phyloP scores from a whole-genome alignment of 2,329 filamentous ascomycete species.

The Ceratocystis destructans region DNA sequence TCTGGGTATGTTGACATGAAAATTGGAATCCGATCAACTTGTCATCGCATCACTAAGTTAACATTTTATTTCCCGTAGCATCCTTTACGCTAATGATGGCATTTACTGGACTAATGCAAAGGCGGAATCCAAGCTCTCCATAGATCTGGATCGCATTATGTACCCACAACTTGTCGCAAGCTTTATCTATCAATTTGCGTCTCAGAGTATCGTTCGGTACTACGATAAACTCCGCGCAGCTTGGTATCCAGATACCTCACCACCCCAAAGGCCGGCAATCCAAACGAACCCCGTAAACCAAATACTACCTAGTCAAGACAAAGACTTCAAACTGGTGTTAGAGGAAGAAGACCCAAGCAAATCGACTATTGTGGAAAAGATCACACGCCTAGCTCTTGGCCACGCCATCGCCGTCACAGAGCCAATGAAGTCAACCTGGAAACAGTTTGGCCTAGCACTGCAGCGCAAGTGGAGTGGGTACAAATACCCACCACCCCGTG shows the following conservation, averaged over 20 bases:
- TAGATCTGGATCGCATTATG: constrained; percentile 17
- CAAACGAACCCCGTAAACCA: constrained; percentile 11
- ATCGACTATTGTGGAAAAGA: constrained; percentile 14
- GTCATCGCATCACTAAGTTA: not conserved
- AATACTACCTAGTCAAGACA: constrained; percentile 2
- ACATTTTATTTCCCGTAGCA: not conserved
- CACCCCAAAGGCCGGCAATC: constrained; percentile 11
- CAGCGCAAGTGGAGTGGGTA: constrained; percentile 29
- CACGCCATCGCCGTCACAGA: constrained; percentile 20
- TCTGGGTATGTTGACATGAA: constrained; percentile 9
- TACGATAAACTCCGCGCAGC: constrained; percentile 16
- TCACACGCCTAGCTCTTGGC: constrained; percentile 20
- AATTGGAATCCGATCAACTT: no score
- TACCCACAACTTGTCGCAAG: constrained; percentile 17
- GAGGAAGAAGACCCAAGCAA: constrained; percentile 13
- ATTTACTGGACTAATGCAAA: constrained; percentile 15
- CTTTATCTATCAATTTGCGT: constrained; percentile 9
- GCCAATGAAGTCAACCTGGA: constrained; percentile 18
- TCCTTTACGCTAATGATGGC: constrained; percentile 15
- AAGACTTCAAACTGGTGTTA: constrained; percentile 8
- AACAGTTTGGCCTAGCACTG: constrained; percentile 20
- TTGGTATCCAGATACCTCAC: constrained; percentile 15
- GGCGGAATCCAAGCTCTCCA: constrained; percentile 13
- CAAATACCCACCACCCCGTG: constrained; percentile 30
- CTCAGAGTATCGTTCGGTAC: not conserved